Evolutionary conservation across 2,329 filamentous ascomycete species (phyloP).

Genomic region (Colletotrichum sp.): DNA sequence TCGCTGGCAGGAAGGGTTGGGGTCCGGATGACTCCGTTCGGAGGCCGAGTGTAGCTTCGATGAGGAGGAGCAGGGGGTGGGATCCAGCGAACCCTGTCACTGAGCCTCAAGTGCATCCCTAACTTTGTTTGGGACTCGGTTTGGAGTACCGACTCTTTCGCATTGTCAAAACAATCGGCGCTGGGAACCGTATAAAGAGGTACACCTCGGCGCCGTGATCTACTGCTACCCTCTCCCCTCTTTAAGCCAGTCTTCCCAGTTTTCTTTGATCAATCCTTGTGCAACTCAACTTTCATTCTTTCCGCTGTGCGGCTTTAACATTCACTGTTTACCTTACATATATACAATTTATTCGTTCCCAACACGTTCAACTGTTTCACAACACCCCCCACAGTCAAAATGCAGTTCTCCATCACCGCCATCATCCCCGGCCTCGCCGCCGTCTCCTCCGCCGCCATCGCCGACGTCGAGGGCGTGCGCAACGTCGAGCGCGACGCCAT

Average conservation of each 20-base stretch:
- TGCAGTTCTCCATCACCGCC: slow-evolving; percentile 29
- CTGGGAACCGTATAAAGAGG: neutral
- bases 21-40: neutral
- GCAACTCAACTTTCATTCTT: neutral
- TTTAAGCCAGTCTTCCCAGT: neutral
- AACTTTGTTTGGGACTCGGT: neutral
- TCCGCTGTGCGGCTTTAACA: neutral
- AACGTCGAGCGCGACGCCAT: neutral
- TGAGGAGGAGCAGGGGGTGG: neutral
- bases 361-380: neutral
- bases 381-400: slow-evolving; percentile 19
- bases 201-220: neutral
- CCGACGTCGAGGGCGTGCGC: slow-evolving; percentile 21
- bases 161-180: neutral
- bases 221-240: no score
- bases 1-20: neutral
- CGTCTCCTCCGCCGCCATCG: slow-evolving; percentile 24
- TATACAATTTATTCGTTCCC: neutral
- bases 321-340: neutral
- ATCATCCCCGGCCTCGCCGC: slow-evolving; percentile 28
- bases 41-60: neutral
- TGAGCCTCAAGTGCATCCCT: neutral
- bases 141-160: neutral
- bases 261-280: neutral
- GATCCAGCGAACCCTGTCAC: neutral